phyloP scores from a whole-genome alignment of 192 early-diverging fungal species.

The Coemansia sp. region DNA sequence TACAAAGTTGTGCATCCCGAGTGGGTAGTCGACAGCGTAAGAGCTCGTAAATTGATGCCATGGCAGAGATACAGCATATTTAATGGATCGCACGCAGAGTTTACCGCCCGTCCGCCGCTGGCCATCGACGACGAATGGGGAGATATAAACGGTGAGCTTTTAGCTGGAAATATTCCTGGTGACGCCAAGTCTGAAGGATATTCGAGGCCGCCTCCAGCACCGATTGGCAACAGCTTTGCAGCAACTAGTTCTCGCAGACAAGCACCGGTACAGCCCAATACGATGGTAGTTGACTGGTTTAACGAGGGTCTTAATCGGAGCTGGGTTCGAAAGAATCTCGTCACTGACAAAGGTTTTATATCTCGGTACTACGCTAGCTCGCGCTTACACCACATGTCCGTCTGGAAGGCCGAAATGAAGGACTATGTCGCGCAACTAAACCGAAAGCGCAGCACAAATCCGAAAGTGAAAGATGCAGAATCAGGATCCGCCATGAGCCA shows the following conservation, averaged over 20 bases:
- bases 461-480: not conserved
- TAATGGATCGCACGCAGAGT: not conserved
- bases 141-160: not conserved
- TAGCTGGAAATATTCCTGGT: not conserved
- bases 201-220: constrained; percentile 4
- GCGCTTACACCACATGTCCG: constrained; percentile 75
- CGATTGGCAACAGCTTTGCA: not conserved
- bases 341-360: constrained; percentile 59
- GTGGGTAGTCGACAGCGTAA: constrained; percentile 79
- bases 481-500: not conserved
- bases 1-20: constrained; percentile 71
- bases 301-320: constrained; percentile 41
- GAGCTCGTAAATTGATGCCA: constrained; percentile 60
- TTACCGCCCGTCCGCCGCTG: not conserved
- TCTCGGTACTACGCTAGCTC: constrained; percentile 69
- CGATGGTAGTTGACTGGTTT: constrained; percentile 35
- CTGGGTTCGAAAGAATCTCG: constrained; percentile 48
- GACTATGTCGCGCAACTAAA: constrained; percentile 53
- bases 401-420: constrained; percentile 82
- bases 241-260: not conserved
- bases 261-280: not conserved
- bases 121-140: not conserved
- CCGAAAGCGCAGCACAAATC: not conserved
- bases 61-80: constrained; percentile 64
- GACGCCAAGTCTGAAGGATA: not conserved